Percentiles rank a stretch among this genome's conserved stretches.
Conservation (phyloP, 805 yeast species). For the Ogataea dorogensis region DNA sequence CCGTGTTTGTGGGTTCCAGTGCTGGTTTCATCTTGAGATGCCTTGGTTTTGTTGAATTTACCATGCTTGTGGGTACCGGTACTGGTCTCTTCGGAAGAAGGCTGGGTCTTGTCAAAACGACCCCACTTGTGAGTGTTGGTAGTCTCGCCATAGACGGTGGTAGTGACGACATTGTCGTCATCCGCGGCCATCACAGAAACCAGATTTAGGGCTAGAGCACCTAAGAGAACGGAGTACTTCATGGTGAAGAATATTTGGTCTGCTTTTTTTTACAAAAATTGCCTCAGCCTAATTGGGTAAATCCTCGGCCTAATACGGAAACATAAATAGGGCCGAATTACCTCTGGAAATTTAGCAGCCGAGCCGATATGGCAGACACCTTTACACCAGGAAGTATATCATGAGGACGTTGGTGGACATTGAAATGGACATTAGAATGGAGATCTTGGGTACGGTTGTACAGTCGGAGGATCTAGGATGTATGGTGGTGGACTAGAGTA, state of each 20-base stretch:
- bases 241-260: constrained; percentile 25
- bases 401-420: no score
- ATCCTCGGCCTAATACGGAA: constrained; percentile 5
- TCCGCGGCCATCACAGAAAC: constrained; percentile 38
- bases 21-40: constrained; percentile 36
- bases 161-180: constrained; percentile 30
- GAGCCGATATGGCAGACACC: constrained; percentile 8
- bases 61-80: constrained; percentile 47
- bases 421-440: no score
- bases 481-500: no score
- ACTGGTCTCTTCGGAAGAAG: constrained; percentile 30
- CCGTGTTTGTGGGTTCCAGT: constrained; percentile 58
- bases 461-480: no score
- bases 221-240: constrained; percentile 39
- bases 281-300: constrained; percentile 14
- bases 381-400: no score
- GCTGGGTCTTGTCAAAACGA: constrained; percentile 49
- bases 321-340: constrained; percentile 14
- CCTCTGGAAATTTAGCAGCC: no score
- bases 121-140: constrained; percentile 42
- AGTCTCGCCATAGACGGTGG: constrained; percentile 36
- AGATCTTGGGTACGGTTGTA: no score
- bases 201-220: constrained; percentile 36
- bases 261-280: constrained; percentile 10
- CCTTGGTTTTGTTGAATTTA: constrained; percentile 48